Percentiles rank a stretch among this genome's conserved stretches.
Conservation (phyloP, 2,329 filamentous ascomycete genomes). For the Paecilomyces variotii region DNA sequence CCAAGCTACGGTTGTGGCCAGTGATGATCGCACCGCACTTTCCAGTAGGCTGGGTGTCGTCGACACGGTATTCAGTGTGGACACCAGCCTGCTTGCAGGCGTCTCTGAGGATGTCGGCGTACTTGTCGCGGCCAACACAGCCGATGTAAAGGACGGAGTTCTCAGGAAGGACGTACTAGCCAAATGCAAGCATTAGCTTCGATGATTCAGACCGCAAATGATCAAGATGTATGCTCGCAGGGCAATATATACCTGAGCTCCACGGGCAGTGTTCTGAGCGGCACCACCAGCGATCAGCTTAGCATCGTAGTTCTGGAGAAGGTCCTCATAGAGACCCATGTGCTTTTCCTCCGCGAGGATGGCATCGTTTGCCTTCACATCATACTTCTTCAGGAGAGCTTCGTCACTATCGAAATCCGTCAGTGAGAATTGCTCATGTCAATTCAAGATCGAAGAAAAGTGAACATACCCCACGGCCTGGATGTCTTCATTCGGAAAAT, state of each 20-base stretch:
- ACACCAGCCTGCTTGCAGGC: constrained; percentile 83
- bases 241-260: constrained; percentile 57
- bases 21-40: constrained; percentile 96
- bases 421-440: constrained; percentile 1
- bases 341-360: constrained; percentile 94
- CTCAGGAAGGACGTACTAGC: constrained; percentile 75
- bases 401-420: constrained; percentile 54
- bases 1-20: constrained; percentile 88
- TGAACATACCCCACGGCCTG: constrained; percentile 61
- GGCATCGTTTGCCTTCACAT: constrained; percentile 89
- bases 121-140: constrained; percentile 92
- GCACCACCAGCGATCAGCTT: constrained; percentile 94
- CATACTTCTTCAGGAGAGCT: constrained; percentile 83
- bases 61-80: constrained; percentile 89
- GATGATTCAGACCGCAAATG: neutral
- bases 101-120: constrained; percentile 77
- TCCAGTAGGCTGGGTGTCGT: constrained; percentile 75
- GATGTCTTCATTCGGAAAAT: constrained; percentile 58
- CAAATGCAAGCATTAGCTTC: neutral
- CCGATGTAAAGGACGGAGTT: constrained; percentile 91
- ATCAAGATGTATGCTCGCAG: neutral
- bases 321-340: constrained; percentile 81
- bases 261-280: constrained; percentile 93
- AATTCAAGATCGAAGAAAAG: neutral
- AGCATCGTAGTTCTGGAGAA: constrained; percentile 83